phyloP scores from a whole-genome alignment of 2,329 filamentous ascomycete genomes.

The Penicillium sp. region DNA sequence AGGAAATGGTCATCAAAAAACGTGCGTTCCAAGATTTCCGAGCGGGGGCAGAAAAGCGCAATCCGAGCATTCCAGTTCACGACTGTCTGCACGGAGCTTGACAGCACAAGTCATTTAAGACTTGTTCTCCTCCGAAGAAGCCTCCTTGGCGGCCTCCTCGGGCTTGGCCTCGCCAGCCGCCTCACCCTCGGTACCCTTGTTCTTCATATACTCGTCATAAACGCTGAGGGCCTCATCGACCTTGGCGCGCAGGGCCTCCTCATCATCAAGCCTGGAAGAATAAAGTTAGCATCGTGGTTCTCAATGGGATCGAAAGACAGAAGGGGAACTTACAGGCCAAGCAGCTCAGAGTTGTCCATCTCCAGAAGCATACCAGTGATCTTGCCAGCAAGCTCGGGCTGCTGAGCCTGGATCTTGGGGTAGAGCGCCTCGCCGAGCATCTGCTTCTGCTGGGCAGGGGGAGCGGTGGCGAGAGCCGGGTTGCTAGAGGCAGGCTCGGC shows the following conservation, averaged over 20 bases:
- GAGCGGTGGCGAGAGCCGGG: constrained; percentile 53
- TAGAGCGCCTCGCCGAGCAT: constrained; percentile 96
- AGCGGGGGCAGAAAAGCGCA: constrained; percentile 19
- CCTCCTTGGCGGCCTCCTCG: constrained; percentile 46
- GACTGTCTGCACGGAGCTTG: constrained; percentile 12
- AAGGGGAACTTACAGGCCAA: constrained; percentile 77
- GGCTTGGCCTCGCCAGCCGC: constrained; percentile 45
- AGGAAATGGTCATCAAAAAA: constrained; percentile 38
- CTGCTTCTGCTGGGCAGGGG: constrained; percentile 89
- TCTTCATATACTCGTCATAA: constrained; percentile 98
- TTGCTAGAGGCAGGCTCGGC: constrained; percentile 40
- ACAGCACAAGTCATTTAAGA: constrained; percentile 32
- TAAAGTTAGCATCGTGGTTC: constrained; percentile 15
- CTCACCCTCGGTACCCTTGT: constrained; percentile 56
- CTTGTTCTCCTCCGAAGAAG: constrained; percentile 41
- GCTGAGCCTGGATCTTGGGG: constrained; percentile 94
- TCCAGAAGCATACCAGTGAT: constrained; percentile 99
- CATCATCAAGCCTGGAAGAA: constrained; percentile 73
- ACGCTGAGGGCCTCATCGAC: constrained; percentile 96
- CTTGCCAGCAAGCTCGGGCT: constrained; percentile 95
- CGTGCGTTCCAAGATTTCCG: constrained; percentile 33
- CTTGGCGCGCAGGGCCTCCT: constrained; percentile 85
- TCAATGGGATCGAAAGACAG: background rate
- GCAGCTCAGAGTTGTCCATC: constrained; percentile 95
- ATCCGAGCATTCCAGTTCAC: constrained; percentile 6